phyloP scores from a whole-genome alignment of 805 yeast species.

The Lipomyces mesembrius region DNA sequence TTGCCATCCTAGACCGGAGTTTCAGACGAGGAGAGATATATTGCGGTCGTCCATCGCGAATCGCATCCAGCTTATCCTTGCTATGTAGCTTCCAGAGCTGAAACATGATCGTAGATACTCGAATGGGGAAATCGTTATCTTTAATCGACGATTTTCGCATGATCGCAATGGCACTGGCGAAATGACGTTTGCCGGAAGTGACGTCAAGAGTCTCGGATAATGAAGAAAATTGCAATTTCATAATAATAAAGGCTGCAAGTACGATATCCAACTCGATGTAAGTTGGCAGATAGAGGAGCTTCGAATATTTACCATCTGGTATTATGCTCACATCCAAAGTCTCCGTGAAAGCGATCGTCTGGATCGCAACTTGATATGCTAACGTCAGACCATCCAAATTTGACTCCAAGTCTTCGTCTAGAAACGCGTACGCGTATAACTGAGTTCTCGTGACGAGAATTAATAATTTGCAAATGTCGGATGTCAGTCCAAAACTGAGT shows the following conservation, averaged over 20 bases:
- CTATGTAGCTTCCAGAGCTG: slow-evolving; percentile 90
- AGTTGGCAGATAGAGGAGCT: slow-evolving; percentile 80
- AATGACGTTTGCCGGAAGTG: slow-evolving; percentile 45
- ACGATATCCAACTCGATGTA: slow-evolving; percentile 72
- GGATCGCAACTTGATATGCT: slow-evolving; percentile 76
- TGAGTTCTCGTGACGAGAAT: slow-evolving; percentile 79
- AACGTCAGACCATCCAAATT: slow-evolving; percentile 73
- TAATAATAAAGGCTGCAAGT: slow-evolving; percentile 91
- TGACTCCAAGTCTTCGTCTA: slow-evolving; percentile 63
- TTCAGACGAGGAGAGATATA: slow-evolving; percentile 38
- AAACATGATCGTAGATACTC: slow-evolving; percentile 92
- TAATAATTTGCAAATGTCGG: slow-evolving; percentile 71
- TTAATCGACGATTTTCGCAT: slow-evolving; percentile 81
- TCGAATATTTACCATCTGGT: slow-evolving; percentile 62
- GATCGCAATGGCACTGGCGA: slow-evolving; percentile 66
- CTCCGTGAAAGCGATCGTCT: slow-evolving; percentile 43
- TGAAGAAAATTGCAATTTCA: slow-evolving; percentile 78
- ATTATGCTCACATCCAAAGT: slow-evolving; percentile 68
- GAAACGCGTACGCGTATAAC: slow-evolving; percentile 76
- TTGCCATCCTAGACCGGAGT: slow-evolving; percentile 84
- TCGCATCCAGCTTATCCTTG: slow-evolving; percentile 31
- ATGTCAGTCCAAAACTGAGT: slow-evolving; percentile 56
- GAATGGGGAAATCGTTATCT: slow-evolving; percentile 89
- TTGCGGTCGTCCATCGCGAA: slow-evolving; percentile 30
- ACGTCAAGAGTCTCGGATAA: slow-evolving; percentile 59